Evolutionary conservation across 345 rosid species (phyloP).

Genomic region (Clausena lansium): DNA sequence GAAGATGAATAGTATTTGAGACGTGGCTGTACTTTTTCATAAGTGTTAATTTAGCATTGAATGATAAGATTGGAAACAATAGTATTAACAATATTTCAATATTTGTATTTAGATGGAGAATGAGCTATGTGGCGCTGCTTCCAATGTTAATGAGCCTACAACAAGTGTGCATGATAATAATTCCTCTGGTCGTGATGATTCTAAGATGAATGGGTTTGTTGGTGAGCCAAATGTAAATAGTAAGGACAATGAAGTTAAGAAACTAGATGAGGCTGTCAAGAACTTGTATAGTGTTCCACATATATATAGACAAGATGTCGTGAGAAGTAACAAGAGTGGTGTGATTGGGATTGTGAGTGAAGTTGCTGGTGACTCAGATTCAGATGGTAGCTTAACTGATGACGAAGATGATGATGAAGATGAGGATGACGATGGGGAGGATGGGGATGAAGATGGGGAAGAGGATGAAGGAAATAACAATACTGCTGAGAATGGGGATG

Average conservation of each 20-base stretch:
- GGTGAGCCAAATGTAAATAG: constrained; percentile 28
- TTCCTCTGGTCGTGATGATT: constrained; percentile 25
- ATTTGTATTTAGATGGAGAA: constrained; percentile 54
- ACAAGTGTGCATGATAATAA: constrained; percentile 19
- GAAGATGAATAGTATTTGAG: not conserved
- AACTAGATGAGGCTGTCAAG: constrained; percentile 28
- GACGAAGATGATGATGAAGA: constrained; percentile 50
- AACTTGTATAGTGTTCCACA: constrained; percentile 38
- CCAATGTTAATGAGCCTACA: constrained; percentile 25
- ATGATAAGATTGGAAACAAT: not conserved
- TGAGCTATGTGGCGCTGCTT: constrained; percentile 35
- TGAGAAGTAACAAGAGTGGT: constrained; percentile 51
- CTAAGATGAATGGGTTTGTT: constrained; percentile 20
- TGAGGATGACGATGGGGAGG: constrained; percentile 27
- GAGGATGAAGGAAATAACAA: constrained; percentile 32
- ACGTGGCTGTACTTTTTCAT: not conserved
- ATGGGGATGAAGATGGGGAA: constrained; percentile 13
- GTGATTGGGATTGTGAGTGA: constrained; percentile 83
- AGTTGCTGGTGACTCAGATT: constrained; percentile 88
- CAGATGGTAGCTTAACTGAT: constrained; percentile 67
- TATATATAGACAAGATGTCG: constrained; percentile 81
- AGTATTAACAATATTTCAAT: constrained; percentile 3
- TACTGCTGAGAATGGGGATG: constrained; percentile 30
- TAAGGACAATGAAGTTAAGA: constrained; percentile 23
- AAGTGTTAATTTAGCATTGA: not conserved